A percentile compares a stretch with the other conserved stretches of the same genome.
Evolutionary conservation across 352 stramenopile genomes (phyloP).

Genomic region (Phytopythium oedochilum): DNA sequence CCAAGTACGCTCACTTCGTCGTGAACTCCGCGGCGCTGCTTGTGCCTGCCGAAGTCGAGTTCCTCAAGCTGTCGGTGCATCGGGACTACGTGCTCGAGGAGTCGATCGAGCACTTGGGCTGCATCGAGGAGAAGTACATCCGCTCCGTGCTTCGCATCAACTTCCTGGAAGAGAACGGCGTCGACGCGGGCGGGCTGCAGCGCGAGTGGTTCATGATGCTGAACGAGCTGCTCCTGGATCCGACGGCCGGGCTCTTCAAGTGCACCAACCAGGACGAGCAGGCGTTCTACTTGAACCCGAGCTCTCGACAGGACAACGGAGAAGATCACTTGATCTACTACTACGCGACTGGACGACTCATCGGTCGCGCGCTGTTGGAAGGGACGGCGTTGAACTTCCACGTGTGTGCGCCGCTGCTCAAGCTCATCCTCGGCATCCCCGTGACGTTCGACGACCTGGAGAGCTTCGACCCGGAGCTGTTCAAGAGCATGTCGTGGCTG

Average conservation of each 20-base stretch:
- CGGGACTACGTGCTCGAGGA: conserved; percentile 56
- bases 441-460: conserved; percentile 93
- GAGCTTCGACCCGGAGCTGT: conserved; percentile 61
- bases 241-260: conserved; percentile 46
- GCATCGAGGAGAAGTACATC: conserved; percentile 47
- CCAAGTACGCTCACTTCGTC: conserved; percentile 51
- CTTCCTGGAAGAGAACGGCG: conserved; percentile 75
- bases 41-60: conserved; percentile 34
- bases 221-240: conserved; percentile 47
- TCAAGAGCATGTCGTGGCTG: conserved; percentile 63
- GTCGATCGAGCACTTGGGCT: conserved; percentile 55
- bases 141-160: conserved; percentile 69
- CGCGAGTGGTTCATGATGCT: conserved; percentile 88
- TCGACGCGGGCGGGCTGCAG: conserved; percentile 84
- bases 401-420: conserved; percentile 94
- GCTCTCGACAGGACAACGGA: conserved; percentile 48
- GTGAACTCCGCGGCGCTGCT: conserved; percentile 25
- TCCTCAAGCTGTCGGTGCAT: conserved; percentile 43
- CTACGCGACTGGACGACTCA: conserved; percentile 41
- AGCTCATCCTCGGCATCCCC: conserved; percentile 95
- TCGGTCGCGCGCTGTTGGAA: conserved; percentile 77
- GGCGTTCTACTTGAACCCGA: conserved; percentile 58
- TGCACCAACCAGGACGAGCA: conserved; percentile 48
- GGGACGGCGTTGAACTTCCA: conserved; percentile 93
- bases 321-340: conserved; percentile 72